A percentile compares a stretch with the other conserved stretches of the same genome.
Evolutionary conservation across 139 green algal genomes (phyloP).

Genomic region (Tetraselmis chui): DNA sequence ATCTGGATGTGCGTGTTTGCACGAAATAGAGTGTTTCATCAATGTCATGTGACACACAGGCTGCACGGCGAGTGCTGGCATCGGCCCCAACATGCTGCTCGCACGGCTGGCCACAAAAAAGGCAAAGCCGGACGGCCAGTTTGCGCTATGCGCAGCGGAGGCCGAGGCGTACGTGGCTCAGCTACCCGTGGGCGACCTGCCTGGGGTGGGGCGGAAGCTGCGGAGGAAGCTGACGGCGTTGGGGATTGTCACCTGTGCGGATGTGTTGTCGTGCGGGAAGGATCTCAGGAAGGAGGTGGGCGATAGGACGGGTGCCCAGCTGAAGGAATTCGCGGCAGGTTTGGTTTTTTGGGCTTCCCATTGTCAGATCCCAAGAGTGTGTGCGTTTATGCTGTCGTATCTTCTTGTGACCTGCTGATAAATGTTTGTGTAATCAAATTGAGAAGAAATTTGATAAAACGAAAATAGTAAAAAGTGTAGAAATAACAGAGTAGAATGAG

Average conservation of each 20-base stretch:
- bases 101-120: slow-evolving; percentile 69
- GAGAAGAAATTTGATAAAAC: too few species aligned
- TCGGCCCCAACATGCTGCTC: slow-evolving; percentile 70
- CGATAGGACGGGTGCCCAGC: slow-evolving; percentile 52
- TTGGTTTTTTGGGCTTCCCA: slow-evolving; percentile 1
- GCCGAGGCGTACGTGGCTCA: slow-evolving; percentile 37
- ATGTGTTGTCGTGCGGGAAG: slow-evolving; percentile 21
- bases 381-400: too few species aligned
- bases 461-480: too few species aligned
- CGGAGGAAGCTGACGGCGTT: slow-evolving; percentile 48
- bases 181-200: slow-evolving; percentile 62
- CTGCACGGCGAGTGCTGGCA: slow-evolving; percentile 63
- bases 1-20: too few species aligned
- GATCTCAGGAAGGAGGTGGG: slow-evolving; percentile 59
- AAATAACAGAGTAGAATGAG: too few species aligned
- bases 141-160: slow-evolving; percentile 25
- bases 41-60: too few species aligned
- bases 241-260: slow-evolving; percentile 47
- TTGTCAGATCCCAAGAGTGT: too few species aligned
- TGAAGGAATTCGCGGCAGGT: slow-evolving; percentile 43
- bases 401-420: too few species aligned
- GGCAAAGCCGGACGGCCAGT: slow-evolving; percentile 80
- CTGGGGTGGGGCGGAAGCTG: slow-evolving; percentile 75
- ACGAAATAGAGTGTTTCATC: too few species aligned
- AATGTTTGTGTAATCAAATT: too few species aligned